Conservation (phyloP, 2,329 filamentous ascomycete genomes). For the Talaromyces sp. region DNA sequence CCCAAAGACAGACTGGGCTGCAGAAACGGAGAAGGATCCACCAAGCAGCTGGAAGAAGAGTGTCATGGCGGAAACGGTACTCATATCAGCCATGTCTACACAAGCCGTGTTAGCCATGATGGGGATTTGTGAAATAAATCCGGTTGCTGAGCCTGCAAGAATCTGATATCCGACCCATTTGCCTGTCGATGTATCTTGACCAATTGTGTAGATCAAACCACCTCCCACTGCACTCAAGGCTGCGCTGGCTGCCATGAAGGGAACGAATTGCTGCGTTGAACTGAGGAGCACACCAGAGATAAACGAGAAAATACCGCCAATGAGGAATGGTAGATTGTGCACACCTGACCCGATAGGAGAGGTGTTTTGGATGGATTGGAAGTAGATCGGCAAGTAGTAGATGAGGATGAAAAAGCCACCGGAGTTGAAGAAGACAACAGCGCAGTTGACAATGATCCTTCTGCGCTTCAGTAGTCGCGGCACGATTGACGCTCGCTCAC, state of each 20-base stretch:
- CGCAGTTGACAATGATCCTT: conserved; percentile 34
- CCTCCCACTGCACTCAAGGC: conserved; percentile 28
- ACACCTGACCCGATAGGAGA: conserved; percentile 44
- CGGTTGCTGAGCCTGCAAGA: conserved; percentile 33
- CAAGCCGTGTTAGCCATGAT: conserved; percentile 23
- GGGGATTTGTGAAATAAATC: conserved; percentile 26
- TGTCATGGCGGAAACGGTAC: conserved; percentile 18
- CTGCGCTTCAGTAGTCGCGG: conserved; percentile 38
- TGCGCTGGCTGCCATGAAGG: conserved; percentile 28
- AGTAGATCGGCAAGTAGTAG: conserved; percentile 54
- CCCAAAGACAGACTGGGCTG: conserved; percentile 36
- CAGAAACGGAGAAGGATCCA: conserved; percentile 35
- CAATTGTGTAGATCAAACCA: conserved; percentile 40
- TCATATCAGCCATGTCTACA: conserved; percentile 22
- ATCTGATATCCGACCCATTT: conserved; percentile 46
- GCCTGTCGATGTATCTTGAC: conserved; percentile 25
- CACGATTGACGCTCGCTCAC: conserved; percentile 47
- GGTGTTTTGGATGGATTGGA: conserved; percentile 43
- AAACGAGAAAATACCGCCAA: conserved; percentile 33
- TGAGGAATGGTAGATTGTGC: conserved; percentile 46
- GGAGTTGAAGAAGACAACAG: conserved; percentile 41
- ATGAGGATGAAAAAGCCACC: conserved; percentile 42
- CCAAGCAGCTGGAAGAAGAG: conserved; percentile 35
- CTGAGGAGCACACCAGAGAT: too few relatives aligned
- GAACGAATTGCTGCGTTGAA: too few relatives aligned